Conservation (phyloP, 2,329 filamentous ascomycete genomes). For the Aspergillus pseudoglaucus region DNA sequence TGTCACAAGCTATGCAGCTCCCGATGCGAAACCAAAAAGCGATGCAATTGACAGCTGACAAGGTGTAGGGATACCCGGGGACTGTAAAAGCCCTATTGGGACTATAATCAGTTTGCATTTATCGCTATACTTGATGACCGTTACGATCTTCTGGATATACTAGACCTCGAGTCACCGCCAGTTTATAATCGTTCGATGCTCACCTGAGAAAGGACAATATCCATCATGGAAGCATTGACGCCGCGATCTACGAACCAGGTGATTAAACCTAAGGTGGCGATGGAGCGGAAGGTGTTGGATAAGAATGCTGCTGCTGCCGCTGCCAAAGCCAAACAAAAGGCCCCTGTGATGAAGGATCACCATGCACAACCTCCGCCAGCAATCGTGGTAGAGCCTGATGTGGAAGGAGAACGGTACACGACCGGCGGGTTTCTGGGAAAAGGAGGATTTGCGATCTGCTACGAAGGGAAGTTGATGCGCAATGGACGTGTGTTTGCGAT, state of each 20-base stretch:
- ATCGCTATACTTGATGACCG: constrained; percentile 14
- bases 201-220: neutral
- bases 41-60: constrained; percentile 5
- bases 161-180: constrained; percentile 1
- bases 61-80: constrained; percentile 4
- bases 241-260: constrained; percentile 44
- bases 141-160: constrained; percentile 9
- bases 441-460: constrained; percentile 47
- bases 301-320: constrained; percentile 28
- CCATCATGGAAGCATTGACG: constrained; percentile 44
- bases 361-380: constrained; percentile 42
- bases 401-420: constrained; percentile 39
- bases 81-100: neutral
- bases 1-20: neutral
- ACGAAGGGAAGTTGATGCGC: constrained; percentile 39
- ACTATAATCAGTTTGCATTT: constrained; percentile 6
- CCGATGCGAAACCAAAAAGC: neutral
- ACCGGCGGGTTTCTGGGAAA: constrained; percentile 44
- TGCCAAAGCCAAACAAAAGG: constrained; percentile 22
- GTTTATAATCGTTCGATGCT: constrained; percentile 20
- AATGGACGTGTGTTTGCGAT: constrained; percentile 43
- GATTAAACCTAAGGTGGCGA: constrained; percentile 35
- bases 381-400: constrained; percentile 39
- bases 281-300: constrained; percentile 33
- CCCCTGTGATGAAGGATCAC: constrained; percentile 30